These are phyloP conservation scores for Boletales sp. DNA, from an alignment of 768 basidiomycete species.

Conservation along the genomic window DNA sequence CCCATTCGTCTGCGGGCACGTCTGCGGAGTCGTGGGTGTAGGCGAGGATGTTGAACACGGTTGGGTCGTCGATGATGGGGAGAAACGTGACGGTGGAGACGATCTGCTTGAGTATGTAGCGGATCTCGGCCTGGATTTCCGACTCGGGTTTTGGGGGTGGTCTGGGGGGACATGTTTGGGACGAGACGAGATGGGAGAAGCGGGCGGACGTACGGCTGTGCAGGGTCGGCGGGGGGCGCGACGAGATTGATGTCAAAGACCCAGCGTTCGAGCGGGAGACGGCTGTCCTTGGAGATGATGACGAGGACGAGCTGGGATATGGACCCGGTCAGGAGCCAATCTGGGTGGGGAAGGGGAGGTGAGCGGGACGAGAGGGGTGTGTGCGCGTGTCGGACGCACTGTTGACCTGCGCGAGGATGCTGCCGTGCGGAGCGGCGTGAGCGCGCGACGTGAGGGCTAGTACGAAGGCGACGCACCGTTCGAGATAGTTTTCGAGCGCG, in stretches of 20 bases:
- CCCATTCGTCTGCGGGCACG: slow-evolving; percentile 91
- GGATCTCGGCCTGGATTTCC: slow-evolving; percentile 96
- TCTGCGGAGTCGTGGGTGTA: slow-evolving; percentile 93
- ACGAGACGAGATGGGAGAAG: neutral
- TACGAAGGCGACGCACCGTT: slow-evolving; percentile 53
- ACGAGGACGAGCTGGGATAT: slow-evolving; percentile 94
- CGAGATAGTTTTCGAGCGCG: slow-evolving; percentile 90
- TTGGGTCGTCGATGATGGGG: slow-evolving; percentile 91
- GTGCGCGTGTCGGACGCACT: slow-evolving; percentile 47
- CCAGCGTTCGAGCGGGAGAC: slow-evolving; percentile 93
- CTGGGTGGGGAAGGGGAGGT: too few species aligned
- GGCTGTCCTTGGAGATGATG: slow-evolving; percentile 92
- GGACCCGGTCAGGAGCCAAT: slow-evolving; percentile 90
- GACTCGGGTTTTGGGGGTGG: slow-evolving; percentile 67
- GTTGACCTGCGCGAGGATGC: slow-evolving; percentile 89
- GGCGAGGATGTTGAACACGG: slow-evolving; percentile 96
- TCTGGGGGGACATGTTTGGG: slow-evolving; percentile 26
- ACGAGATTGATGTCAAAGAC: slow-evolving; percentile 93
- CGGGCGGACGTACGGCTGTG: slow-evolving; percentile 45
- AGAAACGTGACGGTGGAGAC: slow-evolving; percentile 96
- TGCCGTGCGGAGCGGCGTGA: too few species aligned
- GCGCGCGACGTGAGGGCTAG: too few species aligned
- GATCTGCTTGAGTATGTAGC: slow-evolving; percentile 97
- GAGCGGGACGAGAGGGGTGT: too few species aligned
- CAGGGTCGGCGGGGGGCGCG: slow-evolving; percentile 51